phyloP scores from a whole-genome alignment of 345 rosid species.

The Eucalyptus marginata region DNA sequence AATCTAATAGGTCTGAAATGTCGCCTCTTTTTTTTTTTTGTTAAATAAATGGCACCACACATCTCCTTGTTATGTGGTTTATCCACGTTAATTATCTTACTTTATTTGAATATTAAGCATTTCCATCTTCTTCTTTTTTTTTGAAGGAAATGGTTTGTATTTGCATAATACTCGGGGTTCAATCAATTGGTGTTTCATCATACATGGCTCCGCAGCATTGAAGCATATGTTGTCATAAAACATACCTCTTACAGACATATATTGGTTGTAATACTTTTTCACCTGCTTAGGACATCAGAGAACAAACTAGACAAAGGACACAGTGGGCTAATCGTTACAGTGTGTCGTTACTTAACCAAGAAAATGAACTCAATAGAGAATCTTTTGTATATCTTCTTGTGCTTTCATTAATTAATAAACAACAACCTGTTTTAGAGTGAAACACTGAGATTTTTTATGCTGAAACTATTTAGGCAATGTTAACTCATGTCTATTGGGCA shows the following conservation, averaged over 20 bases:
- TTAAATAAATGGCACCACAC: neutral
- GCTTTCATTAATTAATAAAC: neutral
- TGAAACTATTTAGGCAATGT: neutral
- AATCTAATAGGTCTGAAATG: neutral
- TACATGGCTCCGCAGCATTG: neutral
- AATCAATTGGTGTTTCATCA: neutral
- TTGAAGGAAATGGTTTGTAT: neutral
- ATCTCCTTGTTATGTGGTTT: neutral
- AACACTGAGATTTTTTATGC: neutral
- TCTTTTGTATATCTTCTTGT: neutral
- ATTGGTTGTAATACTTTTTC: neutral
- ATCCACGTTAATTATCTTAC: neutral
- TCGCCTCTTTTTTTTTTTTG: neutral
- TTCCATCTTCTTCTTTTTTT: neutral
- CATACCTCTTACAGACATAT: neutral
- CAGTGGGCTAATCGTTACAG: neutral
- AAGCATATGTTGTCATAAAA: neutral
- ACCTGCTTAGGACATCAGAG: neutral
- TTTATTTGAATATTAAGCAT: neutral
- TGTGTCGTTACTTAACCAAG: neutral
- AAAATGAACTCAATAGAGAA: neutral
- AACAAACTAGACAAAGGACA: neutral
- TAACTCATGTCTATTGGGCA: neutral
- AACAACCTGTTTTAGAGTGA: neutral
- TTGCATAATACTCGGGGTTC: neutral